Base-by-base conservation (phyloP, 352 stramenopile species). In the Phytophthora lateralis region DNA sequence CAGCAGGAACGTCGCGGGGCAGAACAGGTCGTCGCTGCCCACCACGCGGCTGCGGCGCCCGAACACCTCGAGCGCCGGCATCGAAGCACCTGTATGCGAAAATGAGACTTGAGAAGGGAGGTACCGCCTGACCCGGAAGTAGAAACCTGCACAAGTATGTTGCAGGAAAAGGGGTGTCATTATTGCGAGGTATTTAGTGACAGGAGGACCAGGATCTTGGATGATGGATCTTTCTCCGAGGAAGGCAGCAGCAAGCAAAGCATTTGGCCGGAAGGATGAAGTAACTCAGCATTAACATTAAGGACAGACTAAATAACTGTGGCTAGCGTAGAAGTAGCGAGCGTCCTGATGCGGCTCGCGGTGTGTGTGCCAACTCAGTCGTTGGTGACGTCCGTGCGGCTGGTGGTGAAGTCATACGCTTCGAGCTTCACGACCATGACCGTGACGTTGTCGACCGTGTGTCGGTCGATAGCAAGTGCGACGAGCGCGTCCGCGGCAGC, bases 61-160 rank as follows among this genome's bases (percentile, higher is more conserved):
- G 47, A 90, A 95, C 41, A 93, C 75, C 63, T 92, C 81, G 27
- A 96, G 85, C 80, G 88, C 85, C 12, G 88, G 88, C 88, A 96
- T 76, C 52, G 18, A 37, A 5, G 27, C n/a, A 11, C 43, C 55
- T 60, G 18, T 63, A 62, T 55, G 49, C 26, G 50, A 62, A 57
- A 65, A 11, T 70, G 62, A 35, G 62, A 44, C 46, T 59, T 43
- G 49, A 55, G 32, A 66, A 32, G 12, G 29, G n/a, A 53, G 2
- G 20, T 44, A 44, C 38, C 38, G 6, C 38, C 38, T 8, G 15
- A 42, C 17, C 5, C 20, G 7, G 30, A 37, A 37, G 4, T 37
- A 37, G 30, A 2, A 37, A 37, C 30, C 30, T 2, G n/a, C n/a
- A n/a, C n/a, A n/a, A n/a, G 5, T 9, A 14, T 9, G 32, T 38